Evolutionary conservation across 192 early-diverging fungal species (phyloP), one percentile per base, ranked within the genome.

Genomic region (Linnemannia exigua): DNA sequence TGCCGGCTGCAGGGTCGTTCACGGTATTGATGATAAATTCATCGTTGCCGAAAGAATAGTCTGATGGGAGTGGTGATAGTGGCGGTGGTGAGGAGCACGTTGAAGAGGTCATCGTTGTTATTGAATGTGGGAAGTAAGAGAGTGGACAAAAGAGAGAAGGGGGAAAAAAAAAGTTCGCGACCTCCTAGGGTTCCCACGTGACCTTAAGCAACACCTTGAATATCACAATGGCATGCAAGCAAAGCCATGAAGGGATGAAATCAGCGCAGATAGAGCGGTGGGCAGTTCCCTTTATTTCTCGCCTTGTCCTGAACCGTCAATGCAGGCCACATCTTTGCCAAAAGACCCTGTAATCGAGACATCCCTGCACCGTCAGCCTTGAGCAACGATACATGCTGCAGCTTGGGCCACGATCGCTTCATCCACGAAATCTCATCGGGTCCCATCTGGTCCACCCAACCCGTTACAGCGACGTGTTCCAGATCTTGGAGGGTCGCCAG

Each of bases 371-470:
- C 6, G 28, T 48, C 35, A 16, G 80, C 63, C 68, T 81, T 75
- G 28, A 81, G 68, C 25, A 81, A 16, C 25, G 67, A 70, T 0
- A 81, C 46, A 12, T 31, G 48, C 33, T 11, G 38, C n/a, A 81
- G 48, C 25, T 31, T 69, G 19, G 68, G 67, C 80, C 80, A 81
- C 22, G 68, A 61, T n/a, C 20, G 48, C 44, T 81, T 81, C 80
- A 81, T 81, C 80, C 80, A 81, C 22, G 22, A 38, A 17, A 81
- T 47, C 68, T 81, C 80, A 0, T 36, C 33, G 8, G 52, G n/a
- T 12, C 74, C 73, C 80, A 81, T 81, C 12, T 81, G 73, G 41
- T 81, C 74, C 1, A 81, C 70, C 80, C 80, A 81, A 15, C 80
- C 80, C 1, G 80, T 81, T 0, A 81, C 44, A 0, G 80, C 80